These are phyloP conservation scores for Exophiala sideris DNA, from an alignment of 2,329 filamentous ascomycete species.

Conservation along the genomic window DNA sequence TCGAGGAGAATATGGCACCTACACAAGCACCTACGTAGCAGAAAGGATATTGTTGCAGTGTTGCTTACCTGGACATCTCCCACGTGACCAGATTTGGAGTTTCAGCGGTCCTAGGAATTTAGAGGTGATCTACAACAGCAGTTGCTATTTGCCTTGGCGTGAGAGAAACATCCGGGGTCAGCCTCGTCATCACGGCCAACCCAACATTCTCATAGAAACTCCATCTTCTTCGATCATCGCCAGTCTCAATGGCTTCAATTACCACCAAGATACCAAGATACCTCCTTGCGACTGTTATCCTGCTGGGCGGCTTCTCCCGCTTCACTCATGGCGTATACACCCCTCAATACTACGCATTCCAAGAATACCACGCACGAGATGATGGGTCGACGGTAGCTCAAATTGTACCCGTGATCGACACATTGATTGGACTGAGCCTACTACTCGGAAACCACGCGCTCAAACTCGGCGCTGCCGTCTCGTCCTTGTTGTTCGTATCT, in stretches of 20 bases:
- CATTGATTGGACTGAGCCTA: slow-evolving; percentile 5
- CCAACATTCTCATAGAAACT: no score
- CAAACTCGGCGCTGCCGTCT: slow-evolving; percentile 1
- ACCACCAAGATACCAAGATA: slow-evolving; percentile 11
- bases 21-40: no score
- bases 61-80: no score
- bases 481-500: slow-evolving; percentile 1
- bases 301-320: slow-evolving; percentile 17
- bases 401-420: slow-evolving; percentile 6
- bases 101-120: no score
- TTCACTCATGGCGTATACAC: slow-evolving; percentile 20
- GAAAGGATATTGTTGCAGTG: no score
- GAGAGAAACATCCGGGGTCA: no score
- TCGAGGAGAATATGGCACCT: no score
- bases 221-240: no score
- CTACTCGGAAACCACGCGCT: slow-evolving; percentile 2
- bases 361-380: slow-evolving; percentile 17
- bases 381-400: slow-evolving; percentile 8
- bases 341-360: slow-evolving; percentile 14
- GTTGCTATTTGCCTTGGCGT: no score
- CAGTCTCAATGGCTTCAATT: background rate
- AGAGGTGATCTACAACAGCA: no score
- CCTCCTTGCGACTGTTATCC: slow-evolving; percentile 11
- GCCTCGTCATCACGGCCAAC: no score
- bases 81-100: no score